These are phyloP conservation scores for Suillus bovinus DNA, from an alignment of 768 basidiomycete species.

Conservation along the genomic window DNA sequence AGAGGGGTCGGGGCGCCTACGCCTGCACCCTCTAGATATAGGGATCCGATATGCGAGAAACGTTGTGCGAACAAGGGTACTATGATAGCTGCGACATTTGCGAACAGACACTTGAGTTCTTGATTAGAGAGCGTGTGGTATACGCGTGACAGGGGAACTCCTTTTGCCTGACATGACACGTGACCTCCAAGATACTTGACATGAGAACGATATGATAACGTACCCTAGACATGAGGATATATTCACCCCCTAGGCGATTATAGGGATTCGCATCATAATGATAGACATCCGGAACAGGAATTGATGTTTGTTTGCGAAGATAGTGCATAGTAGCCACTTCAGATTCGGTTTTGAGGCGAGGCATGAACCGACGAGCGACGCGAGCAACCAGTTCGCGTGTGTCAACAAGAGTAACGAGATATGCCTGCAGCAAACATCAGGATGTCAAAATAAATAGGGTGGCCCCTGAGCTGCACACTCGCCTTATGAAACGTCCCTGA, in stretches of 20 bases:
- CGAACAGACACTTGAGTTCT: conserved; percentile 61
- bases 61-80: conserved; percentile 78
- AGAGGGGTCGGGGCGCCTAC: conserved; percentile 14
- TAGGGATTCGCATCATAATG: conserved; percentile 82
- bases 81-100: conserved; percentile 66
- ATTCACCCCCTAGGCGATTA: conserved; percentile 83
- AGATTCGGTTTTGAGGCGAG: conserved; percentile 82
- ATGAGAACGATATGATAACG: conserved; percentile 21
- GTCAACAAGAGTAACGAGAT: conserved; percentile 68
- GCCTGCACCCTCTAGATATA: conserved; percentile 50
- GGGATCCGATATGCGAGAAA: conserved; percentile 73
- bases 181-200: not conserved
- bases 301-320: conserved; percentile 63
- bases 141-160: conserved; percentile 68
- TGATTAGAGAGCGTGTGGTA: conserved; percentile 71
- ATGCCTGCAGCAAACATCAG: conserved; percentile 50
- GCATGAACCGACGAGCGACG: conserved; percentile 85
- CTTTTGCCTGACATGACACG: conserved; percentile 55
- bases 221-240: conserved; percentile 86
- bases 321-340: conserved; percentile 87
- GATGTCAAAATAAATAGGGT: conserved; percentile 13
- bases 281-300: conserved; percentile 77
- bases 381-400: conserved; percentile 68
- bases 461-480: conserved; percentile 16
- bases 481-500: conserved; percentile 87